A percentile compares a stretch with the other conserved stretches of the same genome.
These are phyloP conservation scores for Ettlia oleoabundans DNA, from an alignment of 139 green algal species.

Conservation along the genomic window DNA sequence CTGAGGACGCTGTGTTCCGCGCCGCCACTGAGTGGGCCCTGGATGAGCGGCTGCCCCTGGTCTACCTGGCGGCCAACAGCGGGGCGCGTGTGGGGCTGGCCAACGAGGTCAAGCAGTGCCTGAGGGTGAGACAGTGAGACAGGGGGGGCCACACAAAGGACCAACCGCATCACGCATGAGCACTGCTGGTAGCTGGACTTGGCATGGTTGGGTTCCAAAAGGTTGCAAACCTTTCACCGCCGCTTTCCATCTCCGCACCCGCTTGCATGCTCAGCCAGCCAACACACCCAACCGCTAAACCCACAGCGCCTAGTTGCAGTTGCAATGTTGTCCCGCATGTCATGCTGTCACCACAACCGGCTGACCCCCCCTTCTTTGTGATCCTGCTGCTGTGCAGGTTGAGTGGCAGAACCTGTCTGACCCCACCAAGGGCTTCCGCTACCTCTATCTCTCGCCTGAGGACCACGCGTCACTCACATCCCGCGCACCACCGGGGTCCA, in stretches of 20 bases:
- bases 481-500: background rate
- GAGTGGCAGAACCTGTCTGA: constrained; percentile 76
- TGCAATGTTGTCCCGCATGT: too few species aligned
- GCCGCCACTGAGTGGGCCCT: constrained; percentile 85
- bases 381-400: constrained; percentile 49
- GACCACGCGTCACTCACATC: constrained; percentile 77
- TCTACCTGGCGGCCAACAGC: constrained; percentile 97
- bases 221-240: too few species aligned
- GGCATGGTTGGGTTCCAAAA: too few species aligned
- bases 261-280: too few species aligned
- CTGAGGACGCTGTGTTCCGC: constrained; percentile 92
- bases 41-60: constrained; percentile 79
- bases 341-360: too few species aligned
- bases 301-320: too few species aligned
- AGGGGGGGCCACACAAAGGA: background rate
- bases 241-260: too few species aligned
- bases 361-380: background rate
- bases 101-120: constrained; percentile 81
- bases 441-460: constrained; percentile 90
- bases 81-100: constrained; percentile 93
- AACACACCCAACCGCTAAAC: too few species aligned
- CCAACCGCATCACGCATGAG: background rate
- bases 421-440: constrained; percentile 85
- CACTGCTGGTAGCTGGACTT: too few species aligned
- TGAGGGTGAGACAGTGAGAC: constrained; percentile 48